phyloP scores from a whole-genome alignment of 148 eudicot species.

The Oxyria digyna region DNA sequence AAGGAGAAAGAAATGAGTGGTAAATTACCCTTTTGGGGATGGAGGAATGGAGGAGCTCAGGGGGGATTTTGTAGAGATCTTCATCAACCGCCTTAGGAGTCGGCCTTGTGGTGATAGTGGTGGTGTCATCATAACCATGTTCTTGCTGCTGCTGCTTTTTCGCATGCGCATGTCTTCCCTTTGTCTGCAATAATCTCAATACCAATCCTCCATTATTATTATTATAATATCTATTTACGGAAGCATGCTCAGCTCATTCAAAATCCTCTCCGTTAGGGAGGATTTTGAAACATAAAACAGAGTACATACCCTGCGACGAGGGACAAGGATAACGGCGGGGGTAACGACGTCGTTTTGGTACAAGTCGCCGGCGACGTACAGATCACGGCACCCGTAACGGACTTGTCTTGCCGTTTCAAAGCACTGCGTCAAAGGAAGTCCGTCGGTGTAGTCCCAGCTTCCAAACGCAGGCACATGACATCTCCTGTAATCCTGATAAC shows the following conservation, averaged over 20 bases:
- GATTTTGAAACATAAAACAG: no score
- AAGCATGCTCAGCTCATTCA: background rate
- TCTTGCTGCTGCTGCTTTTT: slow-evolving; percentile 23
- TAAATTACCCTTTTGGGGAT: slow-evolving; percentile 35
- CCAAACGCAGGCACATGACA: slow-evolving; percentile 81
- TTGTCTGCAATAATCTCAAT: slow-evolving; percentile 12
- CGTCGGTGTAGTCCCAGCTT: slow-evolving; percentile 65
- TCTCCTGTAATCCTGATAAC: slow-evolving; percentile 31
- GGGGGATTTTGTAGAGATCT: slow-evolving; percentile 54
- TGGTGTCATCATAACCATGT: slow-evolving; percentile 15
- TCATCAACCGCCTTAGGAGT: slow-evolving; percentile 42
- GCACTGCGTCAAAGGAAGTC: slow-evolving; percentile 53
- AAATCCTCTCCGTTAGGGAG: no score
- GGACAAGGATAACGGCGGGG: slow-evolving; percentile 84
- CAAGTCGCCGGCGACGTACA: slow-evolving; percentile 80
- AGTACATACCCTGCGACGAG: slow-evolving; percentile 52
- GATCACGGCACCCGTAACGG: slow-evolving; percentile 25
- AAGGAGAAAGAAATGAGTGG: background rate
- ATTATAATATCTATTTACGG: background rate
- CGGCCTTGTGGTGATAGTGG: slow-evolving; percentile 11
- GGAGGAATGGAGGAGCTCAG: slow-evolving; percentile 35
- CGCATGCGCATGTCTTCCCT: slow-evolving; percentile 16
- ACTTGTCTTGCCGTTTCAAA: slow-evolving; percentile 53
- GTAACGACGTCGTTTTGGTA: slow-evolving; percentile 63
- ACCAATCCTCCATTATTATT: background rate